A percentile compares a stretch with the other conserved stretches of the same genome.
Conservation (phyloP, 345 rosid species). For the Clausena lansium region DNA sequence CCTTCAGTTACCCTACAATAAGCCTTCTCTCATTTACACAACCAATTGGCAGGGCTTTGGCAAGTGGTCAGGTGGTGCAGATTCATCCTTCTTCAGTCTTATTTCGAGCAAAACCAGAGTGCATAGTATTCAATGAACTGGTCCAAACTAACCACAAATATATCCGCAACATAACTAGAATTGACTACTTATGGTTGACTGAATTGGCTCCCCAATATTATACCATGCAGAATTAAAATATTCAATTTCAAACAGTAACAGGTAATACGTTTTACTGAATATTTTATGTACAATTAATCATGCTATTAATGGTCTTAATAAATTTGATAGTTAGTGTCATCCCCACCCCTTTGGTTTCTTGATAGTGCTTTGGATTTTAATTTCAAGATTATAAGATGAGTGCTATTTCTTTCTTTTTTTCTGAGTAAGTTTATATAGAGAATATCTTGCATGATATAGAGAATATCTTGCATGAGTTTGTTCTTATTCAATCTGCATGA, state of each 20-base stretch:
- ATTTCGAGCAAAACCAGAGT: slow-evolving; percentile 66
- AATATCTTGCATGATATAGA: background rate
- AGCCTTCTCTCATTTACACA: slow-evolving; percentile 7
- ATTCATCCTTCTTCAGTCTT: slow-evolving; percentile 89
- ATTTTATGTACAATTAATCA: background rate
- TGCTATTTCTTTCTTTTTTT: background rate
- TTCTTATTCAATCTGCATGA: background rate
- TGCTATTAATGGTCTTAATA: background rate
- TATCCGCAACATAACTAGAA: slow-evolving; percentile 68
- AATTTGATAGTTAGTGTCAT: background rate
- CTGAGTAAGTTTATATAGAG: background rate
- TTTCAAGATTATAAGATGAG: background rate
- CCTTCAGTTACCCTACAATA: background rate
- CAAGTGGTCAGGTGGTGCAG: slow-evolving; percentile 77
- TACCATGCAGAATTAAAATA: slow-evolving; percentile 44
- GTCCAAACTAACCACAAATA: slow-evolving; percentile 78
- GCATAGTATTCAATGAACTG: slow-evolving; percentile 78
- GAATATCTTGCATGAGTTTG: background rate
- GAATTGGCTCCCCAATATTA: slow-evolving; percentile 90
- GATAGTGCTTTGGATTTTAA: background rate
- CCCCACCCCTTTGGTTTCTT: background rate
- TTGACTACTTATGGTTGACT: slow-evolving; percentile 78
- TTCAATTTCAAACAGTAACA: slow-evolving; percentile 4
- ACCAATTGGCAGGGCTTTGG: slow-evolving; percentile 70
- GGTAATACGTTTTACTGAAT: slow-evolving; percentile 8